These are phyloP conservation scores for Globisporangium polare DNA, from an alignment of 352 stramenopile genomes.

Conservation along the genomic window DNA sequence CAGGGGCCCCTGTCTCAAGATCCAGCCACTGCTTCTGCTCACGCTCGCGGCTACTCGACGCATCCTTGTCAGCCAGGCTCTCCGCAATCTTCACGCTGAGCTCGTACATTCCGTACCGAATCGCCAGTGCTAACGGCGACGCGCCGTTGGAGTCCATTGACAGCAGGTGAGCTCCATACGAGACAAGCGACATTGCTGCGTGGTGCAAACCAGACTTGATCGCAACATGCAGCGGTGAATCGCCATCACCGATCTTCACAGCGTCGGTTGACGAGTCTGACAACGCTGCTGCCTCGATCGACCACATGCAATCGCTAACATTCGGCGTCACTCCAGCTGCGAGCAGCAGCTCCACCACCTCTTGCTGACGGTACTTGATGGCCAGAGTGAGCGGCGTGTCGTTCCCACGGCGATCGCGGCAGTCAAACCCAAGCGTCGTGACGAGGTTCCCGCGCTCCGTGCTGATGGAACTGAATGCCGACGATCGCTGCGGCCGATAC, in stretches of 20 bases:
- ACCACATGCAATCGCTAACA: conserved; percentile 23
- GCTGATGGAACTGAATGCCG: conserved; percentile 17
- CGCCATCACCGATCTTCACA: conserved; percentile 21
- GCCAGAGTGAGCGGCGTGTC: conserved; percentile 62
- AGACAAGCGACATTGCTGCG: conserved; percentile 43
- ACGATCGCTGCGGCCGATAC: conserved; percentile 23
- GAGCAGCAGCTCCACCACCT: conserved; percentile 44
- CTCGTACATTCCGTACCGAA: conserved; percentile 61
- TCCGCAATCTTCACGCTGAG: conserved; percentile 26
- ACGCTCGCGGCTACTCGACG: background rate
- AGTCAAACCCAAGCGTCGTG: conserved; percentile 26
- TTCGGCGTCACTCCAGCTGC: conserved; percentile 32
- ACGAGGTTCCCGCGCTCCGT: conserved; percentile 18
- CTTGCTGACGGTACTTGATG: conserved; percentile 46
- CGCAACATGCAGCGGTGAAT: conserved; percentile 50
- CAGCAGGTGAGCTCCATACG: conserved; percentile 39
- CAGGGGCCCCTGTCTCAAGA: conserved; percentile 35
- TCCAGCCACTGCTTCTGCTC: conserved; percentile 39
- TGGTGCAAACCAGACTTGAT: conserved; percentile 49
- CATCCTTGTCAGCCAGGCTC: background rate
- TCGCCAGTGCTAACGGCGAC: conserved; percentile 40
- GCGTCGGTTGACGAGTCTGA: background rate
- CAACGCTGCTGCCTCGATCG: background rate
- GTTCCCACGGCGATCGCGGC: conserved; percentile 31
- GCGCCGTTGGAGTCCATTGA: conserved; percentile 33